These are phyloP conservation scores for Pseudocohnilembus persalinus DNA, from an alignment of 169 alveolate genomes.

Conservation along the genomic window DNA sequence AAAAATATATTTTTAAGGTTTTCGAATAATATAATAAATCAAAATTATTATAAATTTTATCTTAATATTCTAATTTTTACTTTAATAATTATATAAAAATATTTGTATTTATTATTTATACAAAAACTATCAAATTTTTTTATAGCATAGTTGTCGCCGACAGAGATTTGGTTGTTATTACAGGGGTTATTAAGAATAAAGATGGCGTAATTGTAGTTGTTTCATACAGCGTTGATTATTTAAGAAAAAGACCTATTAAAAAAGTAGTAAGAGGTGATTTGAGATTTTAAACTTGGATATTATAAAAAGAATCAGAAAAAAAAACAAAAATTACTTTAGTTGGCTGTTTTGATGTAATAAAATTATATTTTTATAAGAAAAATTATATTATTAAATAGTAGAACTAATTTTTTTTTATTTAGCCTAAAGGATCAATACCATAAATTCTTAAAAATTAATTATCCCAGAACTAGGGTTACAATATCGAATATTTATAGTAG, in stretches of 20 bases:
- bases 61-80: no score
- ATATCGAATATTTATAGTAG: neutral
- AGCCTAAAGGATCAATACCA: neutral
- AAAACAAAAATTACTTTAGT: neutral
- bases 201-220: neutral
- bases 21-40: no score
- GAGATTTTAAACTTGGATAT: neutral
- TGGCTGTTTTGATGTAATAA: neutral
- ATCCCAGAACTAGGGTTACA: neutral
- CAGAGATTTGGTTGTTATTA: neutral
- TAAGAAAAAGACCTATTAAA: neutral
- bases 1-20: no score
- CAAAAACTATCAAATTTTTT: neutral
- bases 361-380: no score
- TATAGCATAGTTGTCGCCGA: neutral
- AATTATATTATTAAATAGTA: no score
- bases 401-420: no score
- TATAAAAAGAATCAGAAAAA: no score
- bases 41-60: no score
- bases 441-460: no score
- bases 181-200: neutral
- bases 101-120: no score
- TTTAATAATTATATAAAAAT: no score
- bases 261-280: neutral
- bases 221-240: neutral